Evolutionary conservation across 768 basidiomycete genomes (phyloP).

Genomic region (Clathrus columnatus): DNA sequence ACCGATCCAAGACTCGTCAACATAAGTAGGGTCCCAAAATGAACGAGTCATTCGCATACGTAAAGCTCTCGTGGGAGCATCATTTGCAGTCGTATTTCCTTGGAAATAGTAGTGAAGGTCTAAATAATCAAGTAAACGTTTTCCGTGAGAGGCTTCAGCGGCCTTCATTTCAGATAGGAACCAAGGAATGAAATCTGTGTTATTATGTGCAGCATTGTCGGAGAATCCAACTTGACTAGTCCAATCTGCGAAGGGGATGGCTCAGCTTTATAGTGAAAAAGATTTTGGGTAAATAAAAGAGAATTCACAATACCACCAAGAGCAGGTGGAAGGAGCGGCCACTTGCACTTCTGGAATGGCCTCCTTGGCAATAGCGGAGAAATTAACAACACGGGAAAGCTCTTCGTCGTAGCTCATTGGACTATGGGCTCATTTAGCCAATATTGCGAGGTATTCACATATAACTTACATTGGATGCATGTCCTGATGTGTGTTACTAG

Average conservation of each 20-base stretch:
- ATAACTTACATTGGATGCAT: slow-evolving; percentile 41
- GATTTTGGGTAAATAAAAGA: slow-evolving; percentile 33
- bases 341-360: slow-evolving; percentile 36
- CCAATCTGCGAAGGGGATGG: slow-evolving; percentile 35
- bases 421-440: slow-evolving; percentile 17
- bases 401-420: slow-evolving; percentile 45
- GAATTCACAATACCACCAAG: slow-evolving; percentile 23
- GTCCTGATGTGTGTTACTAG: slow-evolving; percentile 44
- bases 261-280: slow-evolving; percentile 16
- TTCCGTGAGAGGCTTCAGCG: slow-evolving; percentile 26
- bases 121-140: slow-evolving; percentile 44
- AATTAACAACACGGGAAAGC: slow-evolving; percentile 35
- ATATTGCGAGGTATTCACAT: not conserved
- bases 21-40: slow-evolving; percentile 43
- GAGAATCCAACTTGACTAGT: slow-evolving; percentile 38
- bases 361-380: slow-evolving; percentile 33
- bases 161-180: slow-evolving; percentile 42
- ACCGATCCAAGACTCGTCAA: slow-evolving; percentile 49
- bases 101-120: slow-evolving; percentile 51
- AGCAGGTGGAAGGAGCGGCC: slow-evolving; percentile 34
- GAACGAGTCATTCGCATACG: slow-evolving; percentile 42
- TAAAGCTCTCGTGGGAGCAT: slow-evolving; percentile 41
- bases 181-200: slow-evolving; percentile 49
- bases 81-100: slow-evolving; percentile 44
- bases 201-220: slow-evolving; percentile 42